These are phyloP conservation scores for Hippophae rhamnoides DNA, from an alignment of 306 rosid genomes.

Conservation along the genomic window DNA sequence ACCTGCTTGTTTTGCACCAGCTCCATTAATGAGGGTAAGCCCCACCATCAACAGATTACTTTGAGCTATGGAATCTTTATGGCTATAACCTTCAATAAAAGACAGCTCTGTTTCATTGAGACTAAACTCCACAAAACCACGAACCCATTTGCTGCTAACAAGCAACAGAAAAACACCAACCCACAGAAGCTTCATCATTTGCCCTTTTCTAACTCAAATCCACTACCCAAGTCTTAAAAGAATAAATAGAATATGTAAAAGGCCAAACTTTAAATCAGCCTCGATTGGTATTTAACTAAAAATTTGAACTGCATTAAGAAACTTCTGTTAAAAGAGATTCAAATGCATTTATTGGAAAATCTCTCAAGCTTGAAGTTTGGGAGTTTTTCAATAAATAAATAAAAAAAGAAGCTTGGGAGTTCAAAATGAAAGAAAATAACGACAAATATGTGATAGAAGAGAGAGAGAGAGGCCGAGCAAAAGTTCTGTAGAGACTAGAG, in stretches of 20 bases:
- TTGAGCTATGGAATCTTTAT: constrained; percentile 19
- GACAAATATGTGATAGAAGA: neutral
- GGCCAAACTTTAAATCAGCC: neutral
- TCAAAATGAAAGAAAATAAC: constrained; percentile 17
- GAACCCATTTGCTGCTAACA: constrained; percentile 35
- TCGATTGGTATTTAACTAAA: too few relatives aligned
- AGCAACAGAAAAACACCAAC: constrained; percentile 32
- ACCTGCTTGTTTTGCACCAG: constrained; percentile 83
- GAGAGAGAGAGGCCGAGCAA: neutral
- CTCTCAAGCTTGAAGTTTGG: neutral
- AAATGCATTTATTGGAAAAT: constrained; percentile 8
- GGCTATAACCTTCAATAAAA: constrained; percentile 36
- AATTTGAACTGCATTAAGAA: neutral
- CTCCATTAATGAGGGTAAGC: constrained; percentile 72
- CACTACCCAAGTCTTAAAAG: constrained; percentile 9
- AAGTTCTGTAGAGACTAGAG: constrained; percentile 5
- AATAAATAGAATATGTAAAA: neutral
- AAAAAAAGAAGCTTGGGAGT: constrained; percentile 19
- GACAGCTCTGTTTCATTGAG: constrained; percentile 59
- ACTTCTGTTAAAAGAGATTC: constrained; percentile 3
- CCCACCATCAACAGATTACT: constrained; percentile 42
- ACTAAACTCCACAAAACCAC: constrained; percentile 30
- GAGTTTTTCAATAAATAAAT: constrained; percentile 16
- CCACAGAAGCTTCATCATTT: constrained; percentile 37
- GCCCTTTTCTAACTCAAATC: constrained; percentile 12